Conservation (phyloP, 1,139 yeast species). For the Kluyveromyces marxianus region DNA sequence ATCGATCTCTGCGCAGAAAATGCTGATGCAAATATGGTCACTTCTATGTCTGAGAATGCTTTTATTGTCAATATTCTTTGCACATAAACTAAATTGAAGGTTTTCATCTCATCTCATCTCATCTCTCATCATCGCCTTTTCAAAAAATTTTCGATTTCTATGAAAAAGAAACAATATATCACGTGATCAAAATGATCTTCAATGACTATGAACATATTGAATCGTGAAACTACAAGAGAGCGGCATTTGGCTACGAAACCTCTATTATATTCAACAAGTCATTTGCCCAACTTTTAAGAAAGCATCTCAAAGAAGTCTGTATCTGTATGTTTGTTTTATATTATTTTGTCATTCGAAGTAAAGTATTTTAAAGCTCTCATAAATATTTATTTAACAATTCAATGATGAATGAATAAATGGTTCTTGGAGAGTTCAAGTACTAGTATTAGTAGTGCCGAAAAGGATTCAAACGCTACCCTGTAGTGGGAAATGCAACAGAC, state of each 20-base stretch:
- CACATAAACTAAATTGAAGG: too few relatives aligned
- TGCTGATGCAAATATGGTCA: too few relatives aligned
- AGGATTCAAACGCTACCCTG: neutral
- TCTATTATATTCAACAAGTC: too few relatives aligned
- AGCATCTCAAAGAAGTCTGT: too few relatives aligned
- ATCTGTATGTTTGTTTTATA: too few relatives aligned
- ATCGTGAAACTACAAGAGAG: too few relatives aligned
- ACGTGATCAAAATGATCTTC: neutral
- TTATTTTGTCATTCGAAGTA: too few relatives aligned
- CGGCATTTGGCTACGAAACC: too few relatives aligned
- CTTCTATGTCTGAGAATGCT: neutral
- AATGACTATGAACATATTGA: too few relatives aligned
- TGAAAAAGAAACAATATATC: conserved; percentile 4
- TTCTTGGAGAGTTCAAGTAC: neutral
- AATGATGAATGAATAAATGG: neutral
- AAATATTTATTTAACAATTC: neutral
- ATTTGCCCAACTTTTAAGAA: too few relatives aligned
- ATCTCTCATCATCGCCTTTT: too few relatives aligned
- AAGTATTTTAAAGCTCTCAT: too few relatives aligned
- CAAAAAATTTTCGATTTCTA: conserved; percentile 6
- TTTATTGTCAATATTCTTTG: neutral
- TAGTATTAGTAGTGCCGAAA: neutral
- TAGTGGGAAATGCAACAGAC: conserved; percentile 7
- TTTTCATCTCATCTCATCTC: conserved; percentile 8
- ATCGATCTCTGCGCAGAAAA: neutral